Evolutionary conservation across 2,329 filamentous ascomycete species (phyloP), one percentile per base, ranked within the genome.

Genomic region (Graphilbum fragrans): DNA sequence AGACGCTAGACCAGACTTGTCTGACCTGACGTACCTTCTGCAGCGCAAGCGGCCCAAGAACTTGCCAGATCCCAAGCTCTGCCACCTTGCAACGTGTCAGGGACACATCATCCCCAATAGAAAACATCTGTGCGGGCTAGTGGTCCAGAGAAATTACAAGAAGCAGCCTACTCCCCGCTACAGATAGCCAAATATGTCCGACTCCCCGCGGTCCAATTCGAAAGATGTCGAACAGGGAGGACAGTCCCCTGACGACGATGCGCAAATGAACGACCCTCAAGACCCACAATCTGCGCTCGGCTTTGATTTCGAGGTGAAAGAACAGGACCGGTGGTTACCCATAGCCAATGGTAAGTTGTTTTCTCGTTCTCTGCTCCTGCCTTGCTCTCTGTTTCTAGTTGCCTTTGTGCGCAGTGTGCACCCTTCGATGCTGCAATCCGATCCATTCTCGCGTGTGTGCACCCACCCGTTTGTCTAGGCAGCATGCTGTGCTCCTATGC

Each of bases 301-400:
- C 65, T 86, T 86, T 61, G 90, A 96, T 70, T 94, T 95, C 63
- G 90, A 96, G 69, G 90, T 96, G 66, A 96, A 96, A 74, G 92
- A 98, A 68, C 92, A 98, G 68, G 92, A 98, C 68, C 75, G 92
- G 74, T 98, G 92, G 92, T 77, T 98, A 63, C 92, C 92, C 62
- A 98, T 98, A 77, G 92, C 92, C 69, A 98, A 98, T 87, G 92
- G 92, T 98, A 77, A 77, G 92, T 92, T 54, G 51, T 53, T 52
- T 55, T 50, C 16, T 29, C 17, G 20, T 27, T 27, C 9, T 22
- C 29, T 29, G 22, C 18, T 61, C n/a, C n/a, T 62, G 59, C 59
- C 61, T 62, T 58, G 49, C 58, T 50, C 52, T 53, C 55, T 51
- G 51, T 29, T 21, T 37, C 19, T 6, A 18, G 5, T 14, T 27